Conservation (phyloP, 176 grass and related monocot genomes). For the Triticum timopheevii region DNA sequence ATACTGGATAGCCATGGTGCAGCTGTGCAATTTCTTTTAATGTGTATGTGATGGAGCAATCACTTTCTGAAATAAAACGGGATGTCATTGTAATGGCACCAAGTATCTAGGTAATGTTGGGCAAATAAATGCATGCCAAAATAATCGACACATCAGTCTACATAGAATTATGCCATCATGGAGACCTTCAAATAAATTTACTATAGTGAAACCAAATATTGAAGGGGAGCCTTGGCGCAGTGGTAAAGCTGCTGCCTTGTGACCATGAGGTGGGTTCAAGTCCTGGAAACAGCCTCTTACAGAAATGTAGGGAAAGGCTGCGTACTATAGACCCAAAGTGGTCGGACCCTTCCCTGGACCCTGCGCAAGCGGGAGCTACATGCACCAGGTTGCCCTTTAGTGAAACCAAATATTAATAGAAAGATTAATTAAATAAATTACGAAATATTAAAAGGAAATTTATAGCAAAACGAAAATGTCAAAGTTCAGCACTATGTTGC, state of each 20-base stretch:
- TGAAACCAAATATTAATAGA: slow-evolving; percentile 47
- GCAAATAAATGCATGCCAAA: slow-evolving; percentile 28
- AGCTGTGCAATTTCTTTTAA: too few species aligned
- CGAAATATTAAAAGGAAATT: background rate
- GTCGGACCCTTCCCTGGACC: too few species aligned
- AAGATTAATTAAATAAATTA: slow-evolving; percentile 11
- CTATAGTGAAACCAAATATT: too few species aligned
- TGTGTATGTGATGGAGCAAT: slow-evolving; percentile 46
- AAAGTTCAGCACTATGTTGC: background rate
- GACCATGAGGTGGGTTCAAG: too few species aligned
- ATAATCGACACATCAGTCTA: slow-evolving; percentile 34
- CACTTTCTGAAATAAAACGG: slow-evolving; percentile 41
- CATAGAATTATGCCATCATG: slow-evolving; percentile 49
- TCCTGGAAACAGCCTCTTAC: too few species aligned
- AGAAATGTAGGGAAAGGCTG: too few species aligned
- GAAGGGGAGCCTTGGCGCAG: too few species aligned
- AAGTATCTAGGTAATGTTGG: background rate
- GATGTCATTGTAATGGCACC: background rate
- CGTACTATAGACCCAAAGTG: too few species aligned
- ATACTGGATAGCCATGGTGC: too few species aligned
- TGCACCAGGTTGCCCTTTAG: too few species aligned
- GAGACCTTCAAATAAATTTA: slow-evolving; percentile 59
- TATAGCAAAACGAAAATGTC: background rate
- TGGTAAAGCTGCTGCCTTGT: too few species aligned
- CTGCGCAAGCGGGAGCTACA: too few species aligned